Evolutionary conservation across 805 yeast species (phyloP), one percentile per base, ranked within the genome.

Genomic region (Saccharomycopsis amapae): DNA sequence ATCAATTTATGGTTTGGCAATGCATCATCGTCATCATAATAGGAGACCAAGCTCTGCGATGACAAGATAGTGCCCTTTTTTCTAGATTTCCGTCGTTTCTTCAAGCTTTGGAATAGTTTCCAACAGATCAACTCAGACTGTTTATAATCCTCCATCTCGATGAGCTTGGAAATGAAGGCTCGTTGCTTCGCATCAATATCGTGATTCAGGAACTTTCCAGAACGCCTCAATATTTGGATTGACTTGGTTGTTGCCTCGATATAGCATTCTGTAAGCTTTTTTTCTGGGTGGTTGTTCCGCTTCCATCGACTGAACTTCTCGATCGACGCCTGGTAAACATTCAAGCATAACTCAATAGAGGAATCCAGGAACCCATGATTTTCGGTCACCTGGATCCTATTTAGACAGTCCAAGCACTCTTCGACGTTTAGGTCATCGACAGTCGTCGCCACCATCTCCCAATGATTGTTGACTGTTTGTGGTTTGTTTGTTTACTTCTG

Each of bases 1-100:
- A 43, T 37, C 23, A 37, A 10, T 28, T 43, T 31, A 25, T 43
- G 42, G 31, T 34, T 22, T 20, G 45, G 31, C 7, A 38, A 7
- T 20, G 13, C 34, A 5, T 25, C 42, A 13, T 12, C 6, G 31
- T 6, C 44, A n/a, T n/a, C n/a, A n/a, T 9, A 30, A 17, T 19
- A 7, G 18, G 5, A 17, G 6, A 24, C 18, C 12, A 12, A 19
- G 9, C n/a, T n/a, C n/a, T n/a, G n/a, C n/a, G n/a, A n/a, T n/a
- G n/a, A n/a, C 7, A 39, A 13, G 5, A 4, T 6, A 4, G 13
- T 17, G 13, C 17, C 18, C 13, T 37, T 23, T 22, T 5, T 7
- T 17, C 25, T 17, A 9, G 13, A 17, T 18, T 33, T 4, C 5
- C 3, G 10, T 5, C 18, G 18, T 24, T 2, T 13, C 15, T 25